A percentile compares a stretch with the other conserved stretches of the same genome.
phyloP scores from a whole-genome alignment of 73 alveolate genomes.

The Tetrahymena elliotti region DNA sequence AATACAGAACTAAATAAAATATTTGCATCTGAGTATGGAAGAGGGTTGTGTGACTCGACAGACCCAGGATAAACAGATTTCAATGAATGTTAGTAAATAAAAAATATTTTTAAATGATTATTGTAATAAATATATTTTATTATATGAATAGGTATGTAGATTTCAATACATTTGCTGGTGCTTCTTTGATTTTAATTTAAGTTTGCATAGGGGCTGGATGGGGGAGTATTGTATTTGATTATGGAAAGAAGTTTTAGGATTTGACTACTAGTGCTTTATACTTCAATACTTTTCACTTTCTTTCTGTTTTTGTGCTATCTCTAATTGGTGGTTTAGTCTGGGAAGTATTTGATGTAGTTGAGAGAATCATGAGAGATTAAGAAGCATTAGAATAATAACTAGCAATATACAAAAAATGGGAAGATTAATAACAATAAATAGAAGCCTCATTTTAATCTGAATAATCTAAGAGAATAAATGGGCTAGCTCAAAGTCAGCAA shows the following conservation, averaged over 20 bases:
- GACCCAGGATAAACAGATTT: not conserved
- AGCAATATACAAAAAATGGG: not conserved
- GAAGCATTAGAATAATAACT: not conserved
- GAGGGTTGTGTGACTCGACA: not conserved
- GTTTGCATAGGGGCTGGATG: slow-evolving; percentile 18
- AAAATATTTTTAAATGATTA: too few species aligned
- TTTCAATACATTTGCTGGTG: slow-evolving; percentile 14
- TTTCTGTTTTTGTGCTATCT: slow-evolving; percentile 17
- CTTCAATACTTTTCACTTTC: slow-evolving; percentile 15
- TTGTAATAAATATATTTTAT: not conserved
- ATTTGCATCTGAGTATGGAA: not conserved
- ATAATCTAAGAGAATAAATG: not conserved
- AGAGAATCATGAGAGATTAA: not conserved
- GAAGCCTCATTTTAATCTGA: not conserved
- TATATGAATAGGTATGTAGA: slow-evolving; percentile 1
- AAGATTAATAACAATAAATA: not conserved
- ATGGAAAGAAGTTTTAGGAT: not conserved
- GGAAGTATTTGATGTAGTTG: slow-evolving; percentile 38
- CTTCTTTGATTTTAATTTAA: slow-evolving; percentile 12
- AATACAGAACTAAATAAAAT: not conserved
- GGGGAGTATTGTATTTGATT: slow-evolving; percentile 20
- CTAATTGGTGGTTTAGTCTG: slow-evolving; percentile 37
- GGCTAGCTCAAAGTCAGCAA: not conserved
- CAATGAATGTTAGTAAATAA: not conserved
- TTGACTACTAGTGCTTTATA: not conserved